Conservation (phyloP, 768 basidiomycete genomes). For the Steccherinum ochraceum region DNA sequence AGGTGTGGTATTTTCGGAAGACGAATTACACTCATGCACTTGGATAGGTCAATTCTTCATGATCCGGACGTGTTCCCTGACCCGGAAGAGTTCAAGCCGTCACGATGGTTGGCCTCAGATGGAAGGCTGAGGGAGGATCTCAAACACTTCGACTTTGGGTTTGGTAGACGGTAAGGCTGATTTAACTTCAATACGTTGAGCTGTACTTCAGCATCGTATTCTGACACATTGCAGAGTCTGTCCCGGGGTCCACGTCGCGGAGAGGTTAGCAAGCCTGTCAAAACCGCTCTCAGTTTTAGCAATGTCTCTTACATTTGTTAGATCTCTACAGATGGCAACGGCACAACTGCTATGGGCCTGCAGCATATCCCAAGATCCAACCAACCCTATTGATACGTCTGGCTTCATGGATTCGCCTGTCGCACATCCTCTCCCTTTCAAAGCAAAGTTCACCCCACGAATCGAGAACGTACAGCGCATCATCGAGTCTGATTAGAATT, state of each 20-base stretch:
- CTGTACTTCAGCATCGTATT: neutral
- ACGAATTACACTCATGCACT: neutral
- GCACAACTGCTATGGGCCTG: conserved; percentile 65
- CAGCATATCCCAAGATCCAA: conserved; percentile 43
- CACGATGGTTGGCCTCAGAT: conserved; percentile 26
- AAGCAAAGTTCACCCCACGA: no score
- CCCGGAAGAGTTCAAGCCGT: conserved; percentile 25
- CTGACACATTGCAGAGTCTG: conserved; percentile 39
- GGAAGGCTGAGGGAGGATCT: conserved; percentile 23
- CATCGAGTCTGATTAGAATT: no score
- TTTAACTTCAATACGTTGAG: neutral
- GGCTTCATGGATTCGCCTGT: conserved; percentile 62
- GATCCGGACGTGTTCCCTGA: conserved; percentile 31
- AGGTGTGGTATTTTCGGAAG: conserved; percentile 5
- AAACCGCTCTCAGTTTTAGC: neutral
- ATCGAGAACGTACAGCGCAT: no score
- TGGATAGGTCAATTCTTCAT: conserved; percentile 23
- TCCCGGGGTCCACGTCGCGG: conserved; percentile 56
- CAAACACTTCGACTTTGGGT: conserved; percentile 28
- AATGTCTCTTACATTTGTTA: neutral
- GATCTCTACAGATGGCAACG: conserved; percentile 61
- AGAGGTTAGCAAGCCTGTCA: no score
- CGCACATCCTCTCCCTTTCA: conserved; percentile 58
- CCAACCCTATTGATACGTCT: conserved; percentile 49
- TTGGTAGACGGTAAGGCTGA: conserved; percentile 25